phyloP scores from a whole-genome alignment of 352 stramenopile genomes.

The Blastocystis hominis region DNA sequence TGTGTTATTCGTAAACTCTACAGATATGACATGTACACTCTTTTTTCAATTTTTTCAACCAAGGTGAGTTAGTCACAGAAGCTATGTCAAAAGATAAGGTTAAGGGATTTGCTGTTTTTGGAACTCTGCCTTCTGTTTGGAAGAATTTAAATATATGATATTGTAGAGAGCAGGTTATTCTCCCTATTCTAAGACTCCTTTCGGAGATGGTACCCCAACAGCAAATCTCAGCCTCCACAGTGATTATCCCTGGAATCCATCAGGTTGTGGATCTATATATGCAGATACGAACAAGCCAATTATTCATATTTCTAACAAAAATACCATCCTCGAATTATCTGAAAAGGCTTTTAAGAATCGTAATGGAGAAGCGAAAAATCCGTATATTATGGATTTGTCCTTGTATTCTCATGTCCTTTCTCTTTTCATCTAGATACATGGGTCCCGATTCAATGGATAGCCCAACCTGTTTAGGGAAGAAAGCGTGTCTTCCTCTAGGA shows the following conservation, averaged over 20 bases:
- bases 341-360: neutral
- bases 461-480: neutral
- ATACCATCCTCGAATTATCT: neutral
- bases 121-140: neutral
- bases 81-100: neutral
- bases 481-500: constrained; percentile 12
- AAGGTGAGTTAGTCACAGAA: neutral
- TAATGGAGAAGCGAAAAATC: neutral
- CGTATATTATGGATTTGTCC: constrained; percentile 38
- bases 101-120: neutral
- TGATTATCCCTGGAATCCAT: constrained; percentile 45
- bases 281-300: neutral
- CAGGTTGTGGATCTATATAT: neutral
- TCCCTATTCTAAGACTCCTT: neutral
- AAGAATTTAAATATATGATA: neutral
- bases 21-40: neutral
- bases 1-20: constrained; percentile 29
- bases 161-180: constrained; percentile 5
- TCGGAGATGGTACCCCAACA: constrained; percentile 11
- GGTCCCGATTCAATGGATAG: constrained; percentile 32
- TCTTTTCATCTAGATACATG: constrained; percentile 22
- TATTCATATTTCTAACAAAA: neutral
- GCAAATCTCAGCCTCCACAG: constrained; percentile 13
- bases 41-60: neutral
- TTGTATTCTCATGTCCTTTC: neutral